Evolutionary conservation across 2,329 filamentous ascomycete species (phyloP), one percentile per base, ranked within the genome.

Genomic region (Aureobasidium sp.): DNA sequence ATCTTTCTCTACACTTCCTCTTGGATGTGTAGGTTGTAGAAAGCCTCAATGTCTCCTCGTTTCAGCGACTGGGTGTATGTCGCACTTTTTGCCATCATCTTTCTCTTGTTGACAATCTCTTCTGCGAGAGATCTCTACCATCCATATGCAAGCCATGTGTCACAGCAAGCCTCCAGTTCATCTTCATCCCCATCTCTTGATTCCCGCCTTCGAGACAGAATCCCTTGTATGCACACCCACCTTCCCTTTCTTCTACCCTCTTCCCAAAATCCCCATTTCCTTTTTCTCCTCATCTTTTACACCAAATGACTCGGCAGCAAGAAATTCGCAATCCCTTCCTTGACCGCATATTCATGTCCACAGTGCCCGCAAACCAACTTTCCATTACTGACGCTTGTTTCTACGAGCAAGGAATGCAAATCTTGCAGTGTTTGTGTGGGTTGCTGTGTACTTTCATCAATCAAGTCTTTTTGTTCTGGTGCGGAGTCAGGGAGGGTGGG

Each of bases 311-410:
- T 94, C 14, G 94, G 94, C 68, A 99, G 77, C 72, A 99, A 77
- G 71, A 99, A 99, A 76, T 97, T 97, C 64, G 91, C 91, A 74
- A 97, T 96, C 5, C 94, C 94, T 77, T 99, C 93, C 73, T 94
- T 92, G 66, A 99, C 87, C 63, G 86, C 86, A 76, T 97, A 99
- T 79, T 96, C 90, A 73, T 97, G 93, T 52, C 89, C 90, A 73
- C 94, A 99, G 75, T 89, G 89, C 52, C 85, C 91, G 74, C 94
- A 99, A 5, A 92, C 89, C 66, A 99, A 81, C 76, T 90, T 93
- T 3, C 94, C 94, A 76, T 93, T 89, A 41, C 85, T 83, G 64
- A 99, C 89, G 70, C 91, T 88, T 64, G 94, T 99, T 81, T 97
- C 90, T 68, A 97, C 81, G 41, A 97, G 79, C 61, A 97, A 75